Evolutionary conservation across 2,329 filamentous ascomycete species (phyloP).

Genomic region (Peltaster fructicola): DNA sequence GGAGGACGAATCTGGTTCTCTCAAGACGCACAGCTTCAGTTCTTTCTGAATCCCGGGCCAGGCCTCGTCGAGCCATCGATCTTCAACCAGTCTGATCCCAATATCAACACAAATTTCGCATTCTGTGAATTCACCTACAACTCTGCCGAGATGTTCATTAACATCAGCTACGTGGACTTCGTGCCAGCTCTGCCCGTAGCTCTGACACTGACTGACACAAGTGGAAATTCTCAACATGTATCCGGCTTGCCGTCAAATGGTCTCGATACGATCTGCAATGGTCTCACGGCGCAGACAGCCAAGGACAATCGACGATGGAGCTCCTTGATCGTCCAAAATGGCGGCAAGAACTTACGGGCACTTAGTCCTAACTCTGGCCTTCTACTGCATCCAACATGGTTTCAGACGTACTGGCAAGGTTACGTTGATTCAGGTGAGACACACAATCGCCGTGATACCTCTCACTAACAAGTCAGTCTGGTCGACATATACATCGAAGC

Average conservation of each 20-base stretch:
- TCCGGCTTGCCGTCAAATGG: constrained; percentile 44
- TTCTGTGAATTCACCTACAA: constrained; percentile 34
- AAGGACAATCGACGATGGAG: constrained; percentile 45
- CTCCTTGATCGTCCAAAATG: constrained; percentile 32
- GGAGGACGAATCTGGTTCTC: constrained; percentile 23
- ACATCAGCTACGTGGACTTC: constrained; percentile 24
- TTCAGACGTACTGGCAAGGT: constrained; percentile 33
- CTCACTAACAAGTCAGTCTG: constrained; percentile 22
- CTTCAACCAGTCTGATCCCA: constrained; percentile 24
- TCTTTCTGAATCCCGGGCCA: constrained; percentile 20
- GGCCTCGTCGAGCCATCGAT: constrained; percentile 20
- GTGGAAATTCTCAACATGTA: constrained; percentile 26
- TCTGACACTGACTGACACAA: constrained; percentile 20
- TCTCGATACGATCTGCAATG: constrained; percentile 36
- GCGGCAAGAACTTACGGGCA: constrained; percentile 23
- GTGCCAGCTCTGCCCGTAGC: constrained; percentile 26
- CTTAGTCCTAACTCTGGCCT: constrained; percentile 29
- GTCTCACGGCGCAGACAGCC: constrained; percentile 36
- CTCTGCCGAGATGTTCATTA: constrained; percentile 27
- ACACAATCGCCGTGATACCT: too few species aligned
- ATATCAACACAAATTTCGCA: constrained; percentile 27
- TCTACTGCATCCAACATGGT: constrained; percentile 28
- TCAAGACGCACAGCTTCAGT: constrained; percentile 15
- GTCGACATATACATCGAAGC: constrained; percentile 25
- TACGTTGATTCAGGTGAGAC: constrained; percentile 27